Evolutionary conservation across 768 basidiomycete genomes (phyloP), one percentile per base, ranked within the genome.

Genomic region (Goffeauzyma gilvescens): DNA sequence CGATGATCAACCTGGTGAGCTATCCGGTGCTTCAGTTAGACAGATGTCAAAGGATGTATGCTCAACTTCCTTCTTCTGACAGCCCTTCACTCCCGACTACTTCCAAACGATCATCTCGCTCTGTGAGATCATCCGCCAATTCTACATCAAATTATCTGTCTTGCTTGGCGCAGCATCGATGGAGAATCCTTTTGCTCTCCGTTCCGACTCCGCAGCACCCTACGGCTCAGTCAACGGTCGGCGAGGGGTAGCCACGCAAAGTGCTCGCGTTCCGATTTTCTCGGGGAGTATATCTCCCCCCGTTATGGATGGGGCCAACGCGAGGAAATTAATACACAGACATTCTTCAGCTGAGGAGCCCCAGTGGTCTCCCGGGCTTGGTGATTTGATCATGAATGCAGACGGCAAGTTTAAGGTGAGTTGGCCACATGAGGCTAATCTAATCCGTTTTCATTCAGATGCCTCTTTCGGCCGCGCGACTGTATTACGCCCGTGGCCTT

Each of bases 31-130:
- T 10, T 20, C 13, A 5, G 6, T 27, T 27, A 28, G 28, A 41
- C 32, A 26, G 13, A 30, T 38, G 7, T 23, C 30, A 4, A 27
- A 32, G 13, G 23, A 18, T 30, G 23, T 25, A n/a, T 17, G 14
- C 12, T 18, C n/a, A n/a, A n/a, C n/a, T 17, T 17, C 3, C 4
- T 9, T 15, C 6, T 23, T n/a, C 17, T n/a, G 6, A 7, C 28
- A 20, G 58, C 62, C 62, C 1, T 63, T 61, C 46, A 30, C 46
- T 22, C 51, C 51, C 20, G 55, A 57, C 41, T 57, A 54, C 32
- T 57, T 52, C 42, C 51, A 54, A 45, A 44, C 38, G 3, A 41
- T 53, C 35, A 46, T 54, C 18, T 42, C 50, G 3, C 41, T 50
- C 15, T 57, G 55, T 38, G 32, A 39, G 12, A 54, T 59, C 46